phyloP scores from a whole-genome alignment of 768 basidiomycete species.

The Hygrocybe punicea region DNA sequence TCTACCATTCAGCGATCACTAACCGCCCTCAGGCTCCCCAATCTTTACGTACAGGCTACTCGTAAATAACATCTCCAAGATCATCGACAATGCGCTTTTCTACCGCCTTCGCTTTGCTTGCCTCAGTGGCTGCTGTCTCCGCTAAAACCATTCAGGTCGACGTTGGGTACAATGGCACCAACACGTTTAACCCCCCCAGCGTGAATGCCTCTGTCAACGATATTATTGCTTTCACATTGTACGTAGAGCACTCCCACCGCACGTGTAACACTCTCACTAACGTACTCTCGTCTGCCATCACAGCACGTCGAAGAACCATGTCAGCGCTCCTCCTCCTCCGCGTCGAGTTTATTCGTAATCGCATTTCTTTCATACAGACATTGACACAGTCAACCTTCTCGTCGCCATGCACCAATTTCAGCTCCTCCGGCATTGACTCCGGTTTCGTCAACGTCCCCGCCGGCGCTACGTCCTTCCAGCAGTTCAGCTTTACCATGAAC shows the following conservation, averaged over 20 bases:
- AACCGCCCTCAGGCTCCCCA: neutral
- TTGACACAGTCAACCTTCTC: slow-evolving; percentile 48
- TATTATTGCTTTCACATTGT: slow-evolving; percentile 18
- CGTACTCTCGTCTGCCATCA: neutral
- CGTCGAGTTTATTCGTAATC: neutral
- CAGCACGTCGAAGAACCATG: slow-evolving; percentile 33
- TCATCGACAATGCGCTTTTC: slow-evolving; percentile 51
- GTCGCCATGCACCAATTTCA: slow-evolving; percentile 36
- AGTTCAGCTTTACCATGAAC: slow-evolving; percentile 39
- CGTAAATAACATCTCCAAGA: slow-evolving; percentile 29
- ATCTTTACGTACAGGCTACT: slow-evolving; percentile 23
- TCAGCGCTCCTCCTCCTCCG: slow-evolving; percentile 12
- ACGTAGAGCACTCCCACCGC: slow-evolving; percentile 16
- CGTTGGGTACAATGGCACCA: slow-evolving; percentile 41
- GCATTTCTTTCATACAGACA: slow-evolving; percentile 26
- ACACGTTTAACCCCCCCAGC: slow-evolving; percentile 10
- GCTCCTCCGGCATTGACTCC: slow-evolving; percentile 37
- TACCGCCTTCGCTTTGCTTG: slow-evolving; percentile 40
- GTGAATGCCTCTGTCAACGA: slow-evolving; percentile 20
- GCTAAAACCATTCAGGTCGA: slow-evolving; percentile 37
- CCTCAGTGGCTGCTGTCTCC: slow-evolving; percentile 38
- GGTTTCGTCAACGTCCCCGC: slow-evolving; percentile 35
- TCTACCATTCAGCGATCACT: too few species aligned
- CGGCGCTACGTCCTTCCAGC: slow-evolving; percentile 28
- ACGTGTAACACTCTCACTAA: slow-evolving; percentile 4